Percentiles rank a stretch among this genome's conserved stretches.
Evolutionary conservation across 768 basidiomycete species (phyloP).

Genomic region (Gautieria morchelliformis): DNA sequence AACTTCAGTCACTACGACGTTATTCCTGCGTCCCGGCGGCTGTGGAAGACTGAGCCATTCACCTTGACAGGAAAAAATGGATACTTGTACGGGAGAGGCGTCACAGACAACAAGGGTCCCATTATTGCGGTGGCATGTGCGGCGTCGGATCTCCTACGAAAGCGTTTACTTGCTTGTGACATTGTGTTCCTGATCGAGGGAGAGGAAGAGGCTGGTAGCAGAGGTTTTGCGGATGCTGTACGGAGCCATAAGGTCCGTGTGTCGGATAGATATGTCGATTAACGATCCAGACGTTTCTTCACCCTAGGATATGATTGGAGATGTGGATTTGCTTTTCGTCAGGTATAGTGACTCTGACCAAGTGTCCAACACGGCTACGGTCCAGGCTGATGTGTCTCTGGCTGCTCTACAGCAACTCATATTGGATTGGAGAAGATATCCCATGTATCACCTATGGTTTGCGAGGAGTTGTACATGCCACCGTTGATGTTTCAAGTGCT

Average conservation of each 20-base stretch:
- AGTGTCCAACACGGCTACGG: not conserved
- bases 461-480: constrained; percentile 87
- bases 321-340: constrained; percentile 82
- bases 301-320: constrained; percentile 70
- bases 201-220: constrained; percentile 92
- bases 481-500: constrained; percentile 60
- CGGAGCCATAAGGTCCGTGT: constrained; percentile 55
- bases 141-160: constrained; percentile 66
- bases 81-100: constrained; percentile 83
- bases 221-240: constrained; percentile 76
- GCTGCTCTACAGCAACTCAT: constrained; percentile 61
- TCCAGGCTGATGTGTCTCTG: not conserved
- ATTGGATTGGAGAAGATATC: constrained; percentile 87
- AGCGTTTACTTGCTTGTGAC: constrained; percentile 72
- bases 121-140: constrained; percentile 88
- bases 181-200: constrained; percentile 90
- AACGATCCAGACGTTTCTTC: not conserved
- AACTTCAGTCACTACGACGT: constrained; percentile 84
- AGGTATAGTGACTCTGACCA: constrained; percentile 35
- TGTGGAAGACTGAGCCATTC: constrained; percentile 85
- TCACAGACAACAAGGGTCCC: constrained; percentile 94
- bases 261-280: not conserved
- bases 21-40: constrained; percentile 63
- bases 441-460: constrained; percentile 95
- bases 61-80: constrained; percentile 74